phyloP scores from a whole-genome alignment of 331 rosid genomes.

The Pyrus hybrid region DNA sequence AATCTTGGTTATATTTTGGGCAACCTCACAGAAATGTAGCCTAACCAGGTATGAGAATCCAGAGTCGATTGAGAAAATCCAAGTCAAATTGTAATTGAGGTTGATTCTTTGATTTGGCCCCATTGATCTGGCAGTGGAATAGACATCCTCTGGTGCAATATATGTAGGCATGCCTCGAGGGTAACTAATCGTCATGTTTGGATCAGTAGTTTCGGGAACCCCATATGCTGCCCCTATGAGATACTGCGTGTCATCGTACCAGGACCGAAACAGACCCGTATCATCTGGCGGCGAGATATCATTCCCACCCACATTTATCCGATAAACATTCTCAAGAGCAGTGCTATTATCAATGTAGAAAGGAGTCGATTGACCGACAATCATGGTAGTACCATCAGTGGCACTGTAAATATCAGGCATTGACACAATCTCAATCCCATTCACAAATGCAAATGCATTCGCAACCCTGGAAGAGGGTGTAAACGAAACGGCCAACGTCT shows the following conservation, averaged over 20 bases:
- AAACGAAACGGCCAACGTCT: slow-evolving; percentile 52
- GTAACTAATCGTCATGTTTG: slow-evolving; percentile 31
- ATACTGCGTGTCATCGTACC: slow-evolving; percentile 58
- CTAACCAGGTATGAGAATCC: slow-evolving; percentile 83
- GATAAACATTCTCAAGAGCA: slow-evolving; percentile 66
- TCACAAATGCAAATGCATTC: slow-evolving; percentile 66
- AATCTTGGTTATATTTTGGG: slow-evolving; percentile 8
- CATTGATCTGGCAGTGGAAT: slow-evolving; percentile 85
- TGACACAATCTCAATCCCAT: slow-evolving; percentile 89
- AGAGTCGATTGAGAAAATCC: slow-evolving; percentile 67
- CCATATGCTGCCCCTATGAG: slow-evolving; percentile 63
- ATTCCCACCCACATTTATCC: slow-evolving; percentile 88
- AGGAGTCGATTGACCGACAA: slow-evolving; percentile 31
- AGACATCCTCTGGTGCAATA: slow-evolving; percentile 67
- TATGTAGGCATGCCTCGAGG: slow-evolving; percentile 33
- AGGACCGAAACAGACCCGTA: slow-evolving; percentile 76
- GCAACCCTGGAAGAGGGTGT: slow-evolving; percentile 48
- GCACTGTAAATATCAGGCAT: slow-evolving; percentile 73
- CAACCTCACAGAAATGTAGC: slow-evolving; percentile 81
- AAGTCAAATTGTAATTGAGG: slow-evolving; percentile 62
- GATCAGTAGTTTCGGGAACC: slow-evolving; percentile 43
- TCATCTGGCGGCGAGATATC: slow-evolving; percentile 67
- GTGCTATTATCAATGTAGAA: slow-evolving; percentile 46
- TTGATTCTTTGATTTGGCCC: slow-evolving; percentile 50
- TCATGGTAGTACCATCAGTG: slow-evolving; percentile 20